phyloP scores from a whole-genome alignment of 768 basidiomycete species.

The Kwoniella dendrophila region DNA sequence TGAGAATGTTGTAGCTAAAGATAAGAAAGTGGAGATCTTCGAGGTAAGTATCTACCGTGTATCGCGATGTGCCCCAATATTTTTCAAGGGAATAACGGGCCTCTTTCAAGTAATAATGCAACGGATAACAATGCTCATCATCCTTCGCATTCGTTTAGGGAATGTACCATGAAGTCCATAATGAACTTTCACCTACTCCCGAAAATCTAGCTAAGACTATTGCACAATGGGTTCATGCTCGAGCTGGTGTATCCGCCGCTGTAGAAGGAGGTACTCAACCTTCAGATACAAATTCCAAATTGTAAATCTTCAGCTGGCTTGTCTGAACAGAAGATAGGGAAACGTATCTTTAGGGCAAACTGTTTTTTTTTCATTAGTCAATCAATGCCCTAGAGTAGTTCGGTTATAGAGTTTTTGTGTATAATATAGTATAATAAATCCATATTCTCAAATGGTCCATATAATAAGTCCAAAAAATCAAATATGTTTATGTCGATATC shows the following conservation, averaged over 20 bases:
- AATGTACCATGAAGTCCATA: conserved; percentile 48
- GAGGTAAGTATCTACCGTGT: conserved; percentile 36
- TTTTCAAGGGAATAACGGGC: too few species aligned
- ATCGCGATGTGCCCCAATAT: too few species aligned
- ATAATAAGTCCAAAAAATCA: conserved; percentile 1
- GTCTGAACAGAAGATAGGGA: too few species aligned
- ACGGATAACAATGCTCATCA: conserved; percentile 4
- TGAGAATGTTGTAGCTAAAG: conserved; percentile 27
- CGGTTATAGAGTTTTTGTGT: not conserved
- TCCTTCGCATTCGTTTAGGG: conserved; percentile 26
- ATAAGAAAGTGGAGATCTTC: conserved; percentile 41
- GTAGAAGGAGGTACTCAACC: conserved; percentile 8
- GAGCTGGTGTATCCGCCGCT: conserved; percentile 16
- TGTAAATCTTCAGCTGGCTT: too few species aligned
- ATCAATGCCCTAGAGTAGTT: too few species aligned
- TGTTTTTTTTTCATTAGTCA: too few species aligned
- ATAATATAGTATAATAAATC: not conserved
- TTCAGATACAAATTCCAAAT: not conserved
- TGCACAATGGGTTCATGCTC: conserved; percentile 36
- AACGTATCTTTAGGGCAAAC: too few species aligned
- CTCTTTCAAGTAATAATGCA: not conserved
- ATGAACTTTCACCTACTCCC: conserved; percentile 45
- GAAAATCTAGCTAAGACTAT: conserved; percentile 32
- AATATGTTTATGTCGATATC: conserved; percentile 1
- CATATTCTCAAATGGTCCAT: not conserved